Evolutionary conservation across 1,284 basidiomycete genomes (phyloP), one percentile per base, ranked within the genome.

Genomic region (Cystobasidium pallidum): DNA sequence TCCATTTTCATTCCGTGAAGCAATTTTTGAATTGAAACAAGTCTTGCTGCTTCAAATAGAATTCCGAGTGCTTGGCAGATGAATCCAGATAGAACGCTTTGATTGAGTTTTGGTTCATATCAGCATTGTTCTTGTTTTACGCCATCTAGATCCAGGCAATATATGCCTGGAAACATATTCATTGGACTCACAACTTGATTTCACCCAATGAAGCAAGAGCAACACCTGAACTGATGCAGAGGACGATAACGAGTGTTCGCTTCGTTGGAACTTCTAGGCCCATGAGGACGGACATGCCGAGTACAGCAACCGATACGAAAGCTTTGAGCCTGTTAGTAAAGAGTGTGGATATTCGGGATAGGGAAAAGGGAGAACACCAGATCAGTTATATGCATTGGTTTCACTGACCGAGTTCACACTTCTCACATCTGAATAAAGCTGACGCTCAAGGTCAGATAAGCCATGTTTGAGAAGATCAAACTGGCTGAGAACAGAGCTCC

Each of bases 11-110:
- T 78, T 45, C 83, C 83, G 65, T 82, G 81, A 4, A 84, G 79
- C 32, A 84, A 79, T 64, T 83, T 80, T 76, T 84, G 83, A 55
- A 84, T 83, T 72, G 83, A 79, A 52, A 84, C 83, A 47, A 84
- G 78, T 36, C 83, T 81, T 34, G 80, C 77, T 1, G 82, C 82
- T 76, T 84, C 83, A 67, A 83, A 83, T 43, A 77, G 78, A 70
- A 83, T 82, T 54, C 81, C 83, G 26, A 81, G 76, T 21, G 80
- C 78, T 77, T 84, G 83, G 78, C 79, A 82, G 62, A 83, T 71
- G 79, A 84, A 83, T 7, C 81, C 81, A 28, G 76, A 72, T 34
- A 77, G 59, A 21, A 75, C 78, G 55, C 57, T 72, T 17, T 45
- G 6, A 24, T 39, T 4, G 15, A 30, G 21, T 45, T 21, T 24